A percentile compares a stretch with the other conserved stretches of the same genome.
These are phyloP conservation scores for Colletotrichum caudatum DNA, from an alignment of 2,329 filamentous ascomycete genomes.

Conservation along the genomic window DNA sequence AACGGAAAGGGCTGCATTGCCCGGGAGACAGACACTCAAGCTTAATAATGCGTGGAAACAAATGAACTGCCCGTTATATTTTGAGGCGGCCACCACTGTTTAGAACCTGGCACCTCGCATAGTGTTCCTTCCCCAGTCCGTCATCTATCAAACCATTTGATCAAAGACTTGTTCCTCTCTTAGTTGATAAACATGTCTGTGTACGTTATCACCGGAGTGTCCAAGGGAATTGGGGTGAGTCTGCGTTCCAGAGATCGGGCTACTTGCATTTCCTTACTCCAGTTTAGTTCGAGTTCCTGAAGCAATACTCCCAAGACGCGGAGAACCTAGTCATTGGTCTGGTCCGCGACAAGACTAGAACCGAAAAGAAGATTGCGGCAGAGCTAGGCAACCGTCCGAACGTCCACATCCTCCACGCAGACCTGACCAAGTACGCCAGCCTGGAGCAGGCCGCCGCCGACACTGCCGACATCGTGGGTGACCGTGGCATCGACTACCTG, in stretches of 20 bases:
- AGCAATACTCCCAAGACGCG: background rate
- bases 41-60: background rate
- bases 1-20: background rate
- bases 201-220: background rate
- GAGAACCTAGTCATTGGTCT: background rate
- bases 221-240: background rate
- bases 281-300: background rate
- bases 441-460: conserved; percentile 48
- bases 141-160: background rate
- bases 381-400: conserved; percentile 56
- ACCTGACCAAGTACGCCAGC: conserved; percentile 55
- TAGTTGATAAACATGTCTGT: background rate
- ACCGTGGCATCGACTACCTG: background rate
- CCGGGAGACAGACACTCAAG: background rate
- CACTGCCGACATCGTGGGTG: background rate
- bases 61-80: background rate
- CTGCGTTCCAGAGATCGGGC: background rate
- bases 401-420: conserved; percentile 55
- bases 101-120: background rate
- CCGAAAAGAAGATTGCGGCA: conserved; percentile 33
- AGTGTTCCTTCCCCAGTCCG: too few relatives aligned
- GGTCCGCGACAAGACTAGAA: background rate
- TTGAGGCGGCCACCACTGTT: background rate
- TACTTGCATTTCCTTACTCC: background rate
- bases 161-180: background rate